A percentile compares a stretch with the other conserved stretches of the same genome.
These are phyloP conservation scores for Nannizziopsis arthrosporioides DNA, from an alignment of 2,329 filamentous ascomycete species.

Conservation along the genomic window DNA sequence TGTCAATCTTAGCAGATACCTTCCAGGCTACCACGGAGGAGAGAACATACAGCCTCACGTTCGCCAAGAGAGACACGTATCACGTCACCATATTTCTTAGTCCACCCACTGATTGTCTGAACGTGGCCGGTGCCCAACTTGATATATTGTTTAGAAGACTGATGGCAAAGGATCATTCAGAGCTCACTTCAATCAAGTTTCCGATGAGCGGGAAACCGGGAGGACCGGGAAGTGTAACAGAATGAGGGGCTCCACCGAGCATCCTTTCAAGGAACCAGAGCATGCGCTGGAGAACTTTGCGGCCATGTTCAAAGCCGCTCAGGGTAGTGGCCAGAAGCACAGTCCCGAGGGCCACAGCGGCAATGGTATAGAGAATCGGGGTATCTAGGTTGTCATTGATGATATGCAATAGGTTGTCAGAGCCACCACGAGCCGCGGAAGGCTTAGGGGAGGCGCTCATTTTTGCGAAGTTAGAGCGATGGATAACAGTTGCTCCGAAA, in stretches of 20 bases:
- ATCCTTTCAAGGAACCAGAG: conserved; percentile 7
- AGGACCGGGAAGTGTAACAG: conserved; percentile 5
- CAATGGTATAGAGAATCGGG: conserved; percentile 14
- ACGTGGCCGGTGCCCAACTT: too few relatives aligned
- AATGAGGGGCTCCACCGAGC: conserved; percentile 9
- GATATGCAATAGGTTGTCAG: too few relatives aligned
- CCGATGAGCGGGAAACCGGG: conserved; percentile 8
- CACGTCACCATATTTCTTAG: conserved; percentile 8
- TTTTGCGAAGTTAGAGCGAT: too few relatives aligned
- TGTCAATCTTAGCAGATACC: not conserved
- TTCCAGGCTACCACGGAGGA: not conserved
- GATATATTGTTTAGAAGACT: too few relatives aligned
- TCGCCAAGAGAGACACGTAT: conserved; percentile 10
- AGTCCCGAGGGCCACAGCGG: conserved; percentile 23
- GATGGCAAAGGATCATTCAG: too few relatives aligned
- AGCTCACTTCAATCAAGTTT: conserved; percentile 8
- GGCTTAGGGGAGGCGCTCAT: too few relatives aligned
- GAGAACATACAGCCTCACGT: conserved; percentile 11
- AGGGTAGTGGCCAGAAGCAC: not conserved
- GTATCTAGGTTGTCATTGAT: too few relatives aligned
- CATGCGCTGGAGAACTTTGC: conserved; percentile 1
- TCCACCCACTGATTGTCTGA: conserved; percentile 2
- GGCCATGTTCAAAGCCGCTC: not conserved
- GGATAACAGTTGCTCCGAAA: too few relatives aligned
- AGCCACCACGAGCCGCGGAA: too few relatives aligned